A percentile compares a stretch with the other conserved stretches of the same genome.
These are phyloP conservation scores for Cryomyces minteri DNA, from an alignment of 495 filamentous ascomycete genomes.

Conservation along the genomic window DNA sequence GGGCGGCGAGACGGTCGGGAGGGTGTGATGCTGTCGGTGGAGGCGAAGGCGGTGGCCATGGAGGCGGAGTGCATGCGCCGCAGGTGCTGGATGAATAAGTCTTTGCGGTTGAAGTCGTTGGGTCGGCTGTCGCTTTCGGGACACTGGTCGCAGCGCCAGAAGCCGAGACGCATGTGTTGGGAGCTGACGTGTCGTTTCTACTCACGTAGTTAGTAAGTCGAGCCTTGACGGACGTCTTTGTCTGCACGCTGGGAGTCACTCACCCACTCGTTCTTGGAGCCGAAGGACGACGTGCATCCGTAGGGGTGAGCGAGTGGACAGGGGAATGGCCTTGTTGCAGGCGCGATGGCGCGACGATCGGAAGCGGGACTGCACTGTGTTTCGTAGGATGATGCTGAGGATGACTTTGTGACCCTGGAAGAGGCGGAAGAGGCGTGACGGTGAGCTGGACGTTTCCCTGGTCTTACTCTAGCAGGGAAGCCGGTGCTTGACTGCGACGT, in stretches of 20 bases:
- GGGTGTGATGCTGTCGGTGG: background rate
- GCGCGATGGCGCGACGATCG: no score
- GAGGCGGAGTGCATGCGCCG: constrained; percentile 61
- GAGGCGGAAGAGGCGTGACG: no score
- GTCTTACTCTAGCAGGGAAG: constrained; percentile 9
- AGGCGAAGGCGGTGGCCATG: background rate
- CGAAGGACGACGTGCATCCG: constrained; percentile 70
- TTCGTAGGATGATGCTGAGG: no score
- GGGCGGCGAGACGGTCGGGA: background rate
- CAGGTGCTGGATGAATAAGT: constrained; percentile 82
- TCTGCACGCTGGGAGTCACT: no score
- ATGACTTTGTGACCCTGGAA: no score
- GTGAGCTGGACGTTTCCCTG: no score
- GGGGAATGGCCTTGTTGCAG: constrained; percentile 35
- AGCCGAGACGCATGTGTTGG: constrained; percentile 61
- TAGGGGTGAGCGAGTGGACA: constrained; percentile 63
- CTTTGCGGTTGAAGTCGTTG: constrained; percentile 81
- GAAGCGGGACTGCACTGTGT: no score
- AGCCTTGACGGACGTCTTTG: no score
- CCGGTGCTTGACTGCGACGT: background rate
- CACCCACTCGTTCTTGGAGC: constrained; percentile 83
- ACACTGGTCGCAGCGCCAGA: constrained; percentile 63
- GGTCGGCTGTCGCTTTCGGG: constrained; percentile 22
- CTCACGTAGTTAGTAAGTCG: no score
- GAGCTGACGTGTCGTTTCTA: constrained; percentile 63